A percentile compares a stretch with the other conserved stretches of the same genome.
phyloP scores from a whole-genome alignment of 1,284 basidiomycete species.

The Coriolopsis trogii region DNA sequence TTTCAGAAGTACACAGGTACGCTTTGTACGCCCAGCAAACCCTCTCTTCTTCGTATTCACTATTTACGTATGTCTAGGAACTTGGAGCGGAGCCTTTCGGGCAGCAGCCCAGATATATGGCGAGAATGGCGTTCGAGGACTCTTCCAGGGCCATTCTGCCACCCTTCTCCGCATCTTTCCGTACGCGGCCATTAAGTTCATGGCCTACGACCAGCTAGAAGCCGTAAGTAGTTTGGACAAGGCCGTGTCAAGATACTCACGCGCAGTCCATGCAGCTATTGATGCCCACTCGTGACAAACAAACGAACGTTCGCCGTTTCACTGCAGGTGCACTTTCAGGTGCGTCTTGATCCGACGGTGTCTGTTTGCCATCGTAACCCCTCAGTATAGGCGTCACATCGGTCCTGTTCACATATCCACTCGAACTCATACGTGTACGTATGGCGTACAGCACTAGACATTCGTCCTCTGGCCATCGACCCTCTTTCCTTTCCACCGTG shows the following conservation, averaged over 20 bases:
- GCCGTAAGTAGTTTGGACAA: conserved; percentile 49
- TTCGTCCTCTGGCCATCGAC: no score
- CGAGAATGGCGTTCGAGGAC: conserved; percentile 73
- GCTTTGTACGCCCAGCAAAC: no score
- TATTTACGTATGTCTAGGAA: conserved; percentile 47
- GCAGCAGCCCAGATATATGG: conserved; percentile 84
- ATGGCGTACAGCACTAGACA: conserved; percentile 95
- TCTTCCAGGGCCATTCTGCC: conserved; percentile 95
- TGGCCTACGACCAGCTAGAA: conserved; percentile 93
- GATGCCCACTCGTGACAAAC: conserved; percentile 82
- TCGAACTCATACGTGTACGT: conserved; percentile 94
- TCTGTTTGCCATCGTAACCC: background rate
- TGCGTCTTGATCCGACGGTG: conserved; percentile 33
- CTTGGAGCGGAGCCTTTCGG: conserved; percentile 84
- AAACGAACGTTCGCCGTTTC: conserved; percentile 87
- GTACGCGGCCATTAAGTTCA: conserved; percentile 97
- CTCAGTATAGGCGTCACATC: conserved; percentile 75
- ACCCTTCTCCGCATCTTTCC: conserved; percentile 89
- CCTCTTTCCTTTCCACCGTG: conserved; percentile 66
- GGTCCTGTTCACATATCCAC: conserved; percentile 91
- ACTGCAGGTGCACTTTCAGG: conserved; percentile 89
- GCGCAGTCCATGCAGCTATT: no score
- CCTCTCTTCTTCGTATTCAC: background rate
- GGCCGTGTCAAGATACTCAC: no score
- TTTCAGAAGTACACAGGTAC: conserved; percentile 92